Percentiles rank a stretch among this genome's conserved stretches.
phyloP scores from a whole-genome alignment of 1,284 basidiomycete genomes.

The Cutaneotrichosporon dermatis region DNA sequence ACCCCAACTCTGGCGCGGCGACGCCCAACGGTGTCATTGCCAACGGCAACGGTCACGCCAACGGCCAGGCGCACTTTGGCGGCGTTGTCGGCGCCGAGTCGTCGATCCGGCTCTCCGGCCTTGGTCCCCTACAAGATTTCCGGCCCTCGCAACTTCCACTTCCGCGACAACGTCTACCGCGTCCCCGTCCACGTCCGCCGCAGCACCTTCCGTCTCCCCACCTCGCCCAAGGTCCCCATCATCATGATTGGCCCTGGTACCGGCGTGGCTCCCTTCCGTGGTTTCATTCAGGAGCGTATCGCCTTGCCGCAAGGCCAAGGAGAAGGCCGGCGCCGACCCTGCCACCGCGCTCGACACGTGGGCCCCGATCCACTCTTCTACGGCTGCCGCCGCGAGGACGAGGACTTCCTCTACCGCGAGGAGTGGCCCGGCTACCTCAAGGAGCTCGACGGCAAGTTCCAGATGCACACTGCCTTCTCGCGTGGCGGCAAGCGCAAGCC shows the following conservation, averaged over 20 bases:
- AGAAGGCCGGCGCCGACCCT: conserved; percentile 75
- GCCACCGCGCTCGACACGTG: conserved; percentile 83
- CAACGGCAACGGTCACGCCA: neutral
- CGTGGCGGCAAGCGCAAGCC: conserved; percentile 72
- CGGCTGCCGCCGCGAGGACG: conserved; percentile 78
- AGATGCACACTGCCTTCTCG: conserved; percentile 81
- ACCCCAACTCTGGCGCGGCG: conserved; percentile 47
- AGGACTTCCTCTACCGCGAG: conserved; percentile 90
- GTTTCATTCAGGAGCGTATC: conserved; percentile 95
- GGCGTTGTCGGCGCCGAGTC: conserved; percentile 15
- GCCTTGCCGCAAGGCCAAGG: conserved; percentile 87
- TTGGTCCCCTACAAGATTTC: conserved; percentile 77
- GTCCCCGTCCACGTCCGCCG: conserved; percentile 90
- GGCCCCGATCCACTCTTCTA: conserved; percentile 94
- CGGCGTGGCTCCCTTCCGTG: conserved; percentile 97
- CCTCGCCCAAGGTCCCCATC: conserved; percentile 94
- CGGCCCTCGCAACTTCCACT: conserved; percentile 81
- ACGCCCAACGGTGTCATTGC: conserved; percentile 30
- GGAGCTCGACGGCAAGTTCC: conserved; percentile 87
- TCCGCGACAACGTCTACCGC: conserved; percentile 63
- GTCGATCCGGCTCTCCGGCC: conserved; percentile 11
- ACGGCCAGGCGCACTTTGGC: neutral
- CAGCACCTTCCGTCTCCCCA: conserved; percentile 93
- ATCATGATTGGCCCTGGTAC: conserved; percentile 99
- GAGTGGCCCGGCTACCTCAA: conserved; percentile 87